Conservation (phyloP, 768 basidiomycete species). For the Boletus sp. region DNA sequence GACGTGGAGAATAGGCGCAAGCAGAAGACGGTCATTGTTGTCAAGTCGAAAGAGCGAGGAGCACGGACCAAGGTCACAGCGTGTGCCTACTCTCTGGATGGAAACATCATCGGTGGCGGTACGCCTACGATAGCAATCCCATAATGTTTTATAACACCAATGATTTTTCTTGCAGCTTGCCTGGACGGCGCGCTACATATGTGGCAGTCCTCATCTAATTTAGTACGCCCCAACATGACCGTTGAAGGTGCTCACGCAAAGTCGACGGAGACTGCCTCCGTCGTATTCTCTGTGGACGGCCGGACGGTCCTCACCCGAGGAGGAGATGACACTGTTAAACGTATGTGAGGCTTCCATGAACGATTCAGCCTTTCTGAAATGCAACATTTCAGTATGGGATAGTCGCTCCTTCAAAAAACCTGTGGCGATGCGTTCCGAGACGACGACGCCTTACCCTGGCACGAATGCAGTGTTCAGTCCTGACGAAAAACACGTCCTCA, state of each 20-base stretch:
- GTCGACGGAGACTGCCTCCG: constrained; percentile 79
- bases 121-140: constrained; percentile 24
- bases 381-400: constrained; percentile 77
- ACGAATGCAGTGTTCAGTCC: constrained; percentile 96
- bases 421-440: constrained; percentile 56
- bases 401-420: constrained; percentile 89
- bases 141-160: neutral
- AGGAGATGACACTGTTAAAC: constrained; percentile 92
- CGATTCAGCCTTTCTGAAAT: neutral
- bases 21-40: constrained; percentile 93
- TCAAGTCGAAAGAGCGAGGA: constrained; percentile 94
- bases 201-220: constrained; percentile 91
- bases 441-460: constrained; percentile 81
- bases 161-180: constrained; percentile 53
- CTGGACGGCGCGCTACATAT: constrained; percentile 90
- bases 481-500: constrained; percentile 84
- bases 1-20: constrained; percentile 89
- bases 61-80: constrained; percentile 87
- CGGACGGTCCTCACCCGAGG: constrained; percentile 83
- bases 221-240: constrained; percentile 83
- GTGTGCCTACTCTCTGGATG: constrained; percentile 87
- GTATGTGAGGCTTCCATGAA: constrained; percentile 49
- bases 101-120: constrained; percentile 88
- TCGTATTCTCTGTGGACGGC: constrained; percentile 88
- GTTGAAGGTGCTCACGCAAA: constrained; percentile 87